Evolutionary conservation across 75 land plant genomes (phyloP), one percentile per base, ranked within the genome.

Genomic region (Picea sitchensis): DNA sequence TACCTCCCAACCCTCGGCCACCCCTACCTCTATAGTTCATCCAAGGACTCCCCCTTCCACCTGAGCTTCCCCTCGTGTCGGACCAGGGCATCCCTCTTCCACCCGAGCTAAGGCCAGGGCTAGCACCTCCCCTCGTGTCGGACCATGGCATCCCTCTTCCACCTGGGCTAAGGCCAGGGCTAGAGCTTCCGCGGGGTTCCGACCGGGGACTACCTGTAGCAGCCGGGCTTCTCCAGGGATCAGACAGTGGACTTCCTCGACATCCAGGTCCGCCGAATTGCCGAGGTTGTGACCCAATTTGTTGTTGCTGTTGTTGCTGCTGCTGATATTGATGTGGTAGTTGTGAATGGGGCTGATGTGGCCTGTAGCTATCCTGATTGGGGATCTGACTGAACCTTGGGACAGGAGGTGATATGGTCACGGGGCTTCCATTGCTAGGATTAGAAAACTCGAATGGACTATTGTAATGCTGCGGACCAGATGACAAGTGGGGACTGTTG

Each of bases 21-120:
- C 80, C 79, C 54, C 83, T 77, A 54, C 85, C 88, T 75, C 59
- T 75, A 23, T 14, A 31, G 13, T 75, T 57, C 58, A 30, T 54
- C 76, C 76, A 75, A 57, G 58, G 31, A 21, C 21, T 14, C 14
- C 76, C 76, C 20, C 59, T 75, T 0, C 76, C 59, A 69, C 73
- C 73, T 41, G 73, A 69, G 54, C 54, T 38, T 73, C 87, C 73
- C 59, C 84, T 81, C 61, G 79, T 38, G 18, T 67, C 64, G 20
- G 58, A 26, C 76, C 61, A 77, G 2, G 58, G 65, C 26, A 59
- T 62, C 65, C 77, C 68, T 59, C 80, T 64, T 15, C 81, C 65
- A 14, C 30, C n/a, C 14, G 56, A 69, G 47, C 80, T 58, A 47
- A 26, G 44, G 44, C 82, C 76, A 80, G 79, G 78, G 36, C 78